Base-by-base conservation (phyloP, 1,284 basidiomycete genomes). In the Bjerkandera adusta region DNA sequence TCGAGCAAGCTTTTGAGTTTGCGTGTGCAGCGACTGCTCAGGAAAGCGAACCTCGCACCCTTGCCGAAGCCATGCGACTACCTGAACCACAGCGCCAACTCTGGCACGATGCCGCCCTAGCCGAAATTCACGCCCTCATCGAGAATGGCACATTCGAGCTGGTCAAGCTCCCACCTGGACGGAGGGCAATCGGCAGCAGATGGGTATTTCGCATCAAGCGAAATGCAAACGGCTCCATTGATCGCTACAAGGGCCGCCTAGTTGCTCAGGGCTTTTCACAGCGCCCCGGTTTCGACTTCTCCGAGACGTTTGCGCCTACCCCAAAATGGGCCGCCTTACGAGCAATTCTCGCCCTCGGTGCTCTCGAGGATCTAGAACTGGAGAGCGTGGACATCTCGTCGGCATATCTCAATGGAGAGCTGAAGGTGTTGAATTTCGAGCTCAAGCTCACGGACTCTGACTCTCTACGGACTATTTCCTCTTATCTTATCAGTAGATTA, bases 241-340 rank as follows among this genome's bases (percentile, higher is more conserved):
- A 51, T 13, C 54, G 60, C 21, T 58, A 60, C 57, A 74, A 73
- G 52, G 70, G 66, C 0, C 48, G 68, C 1, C 57, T 75, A 0
- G 70, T 73, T 0, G 71, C 69, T 0, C 60, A 68, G 30, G 73
- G 72, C 0, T 73, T 70, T 56, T 51, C 54, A 0, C 73, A 76
- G 45, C 47, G 54, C 0, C 59, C 60, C 4, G 70, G 73, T 0
- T 36, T 68, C 5, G 68, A 76, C 50, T 74, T 58, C 49, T 48
- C 55, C 16, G 55, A 68, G 3, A 69, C 65, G 0, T 66, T 56
- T 22, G 49, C 70, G 0, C 68, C 69, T 0, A 59, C 64, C 0
- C 56, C 59, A 2, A 49, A 56, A 2, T 54, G 59, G 16, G 51
- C 53, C 2, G 53, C 65, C 0, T 33, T 68, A 4, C 51, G 64